Evolutionary conservation across 163 green algal genomes (phyloP).

Genomic region (Scenedesmus sp.): DNA sequence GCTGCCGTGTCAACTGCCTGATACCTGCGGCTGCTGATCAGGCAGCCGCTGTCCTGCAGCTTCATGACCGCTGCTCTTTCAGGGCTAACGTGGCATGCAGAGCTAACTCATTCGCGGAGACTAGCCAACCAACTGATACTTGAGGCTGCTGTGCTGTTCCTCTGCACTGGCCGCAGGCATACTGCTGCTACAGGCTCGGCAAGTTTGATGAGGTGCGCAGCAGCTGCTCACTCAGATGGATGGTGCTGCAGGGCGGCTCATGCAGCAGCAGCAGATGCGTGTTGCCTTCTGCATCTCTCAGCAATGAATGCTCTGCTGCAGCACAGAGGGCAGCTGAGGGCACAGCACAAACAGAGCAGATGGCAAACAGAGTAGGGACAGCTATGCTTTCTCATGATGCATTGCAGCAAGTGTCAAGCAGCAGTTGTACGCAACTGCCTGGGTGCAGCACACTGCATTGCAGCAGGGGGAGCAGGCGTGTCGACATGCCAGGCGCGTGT

Average conservation of each 20-base stretch:
- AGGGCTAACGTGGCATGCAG: no score
- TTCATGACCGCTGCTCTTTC: no score
- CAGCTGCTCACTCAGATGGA: background rate
- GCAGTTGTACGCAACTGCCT: no score
- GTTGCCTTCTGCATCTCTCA: background rate
- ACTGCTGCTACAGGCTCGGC: slow-evolving; percentile 85
- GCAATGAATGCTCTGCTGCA: background rate
- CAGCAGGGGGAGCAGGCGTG: no score
- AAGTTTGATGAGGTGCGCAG: slow-evolving; percentile 75
- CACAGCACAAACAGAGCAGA: no score
- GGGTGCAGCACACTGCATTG: no score
- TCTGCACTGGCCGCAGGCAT: slow-evolving; percentile 70
- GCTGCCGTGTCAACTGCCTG: background rate
- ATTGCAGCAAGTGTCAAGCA: no score
- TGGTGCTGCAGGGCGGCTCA: no score
- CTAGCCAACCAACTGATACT: background rate
- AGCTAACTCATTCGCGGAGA: background rate
- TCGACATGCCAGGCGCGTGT: no score
- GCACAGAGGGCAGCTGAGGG: background rate
- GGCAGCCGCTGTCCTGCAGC: no score
- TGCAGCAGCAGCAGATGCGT: background rate
- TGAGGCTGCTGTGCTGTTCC: background rate
- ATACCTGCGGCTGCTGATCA: background rate
- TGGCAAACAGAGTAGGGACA: no score
- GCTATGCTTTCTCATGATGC: no score